Base-by-base conservation (phyloP, 2,329 filamentous ascomycete species). In the Hypoxylon sp. region DNA sequence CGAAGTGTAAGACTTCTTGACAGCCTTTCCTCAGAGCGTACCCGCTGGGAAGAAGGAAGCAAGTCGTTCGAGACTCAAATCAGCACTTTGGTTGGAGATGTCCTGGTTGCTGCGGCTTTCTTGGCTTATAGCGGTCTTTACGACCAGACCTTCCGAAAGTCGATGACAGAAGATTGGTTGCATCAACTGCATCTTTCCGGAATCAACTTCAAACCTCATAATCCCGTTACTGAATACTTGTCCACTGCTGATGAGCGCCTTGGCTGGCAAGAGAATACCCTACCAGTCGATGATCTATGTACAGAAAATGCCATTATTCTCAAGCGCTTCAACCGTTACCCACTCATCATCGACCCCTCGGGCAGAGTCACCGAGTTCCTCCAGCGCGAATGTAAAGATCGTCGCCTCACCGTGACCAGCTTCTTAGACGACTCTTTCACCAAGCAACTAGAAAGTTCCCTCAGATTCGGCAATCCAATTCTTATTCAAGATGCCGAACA, bases 31-130 rank as follows among this genome's bases (percentile, higher is more conserved):
- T 98, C 95, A 3, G 96, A 99, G 83, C 89, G 95, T 80, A 89
- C 88, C 42, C 91, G 96, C 77, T 99, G 96, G 96, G 96, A 99
- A 78, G 93, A 95, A 76, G 94, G 94, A 74, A 99, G 96, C 87
- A 97, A 92, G 82, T 98, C 95, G 0, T 99, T 99, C 79, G 95
- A 98, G 80, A 97, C 94, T 2, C 96, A 99, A 79, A 98, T 99
- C 78, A 92, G 93, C 80, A 99, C 96, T 2, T 89, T 99, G 57
- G 93, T 99, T 39, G 96, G 96, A 68, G 96, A 99, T 78, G 95
- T 98, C 54, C 87, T 99, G 67, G 91, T 98, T 55, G 96, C 96
- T n/a, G 94, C 97, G 4, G 97, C 95, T 8, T 98, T 98, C 87
- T 86, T 99, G 70, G 96, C 97, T 13, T 99, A 99, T 81, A 94